Percentiles rank a stretch among this genome's conserved stretches.
Evolutionary conservation across 1,284 basidiomycete genomes (phyloP).

Genomic region (Ustilago bromivora): DNA sequence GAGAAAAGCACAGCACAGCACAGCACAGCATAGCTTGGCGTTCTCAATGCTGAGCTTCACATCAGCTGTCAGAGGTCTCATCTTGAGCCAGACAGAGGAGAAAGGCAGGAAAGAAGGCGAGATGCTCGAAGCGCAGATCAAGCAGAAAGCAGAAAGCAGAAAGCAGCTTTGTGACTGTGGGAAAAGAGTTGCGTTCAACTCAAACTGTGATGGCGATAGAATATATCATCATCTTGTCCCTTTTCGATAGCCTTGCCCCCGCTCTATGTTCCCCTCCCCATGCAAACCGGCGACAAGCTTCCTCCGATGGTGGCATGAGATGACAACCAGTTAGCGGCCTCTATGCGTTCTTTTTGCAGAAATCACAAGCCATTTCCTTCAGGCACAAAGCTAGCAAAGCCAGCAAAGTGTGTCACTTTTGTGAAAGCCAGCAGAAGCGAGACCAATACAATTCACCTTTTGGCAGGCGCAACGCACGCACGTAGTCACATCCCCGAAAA

Average conservation of each 20-base stretch:
- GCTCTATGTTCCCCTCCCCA: neutral
- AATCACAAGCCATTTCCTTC: neutral
- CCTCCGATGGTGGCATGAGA: neutral
- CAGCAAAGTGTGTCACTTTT: conserved; percentile 11
- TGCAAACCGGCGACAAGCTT: neutral
- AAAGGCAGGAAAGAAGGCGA: neutral
- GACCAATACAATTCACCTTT: neutral
- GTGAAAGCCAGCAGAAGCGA: conserved; percentile 3
- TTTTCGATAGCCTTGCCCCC: too few relatives aligned
- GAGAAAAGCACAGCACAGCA: too few relatives aligned
- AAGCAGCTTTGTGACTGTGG: neutral
- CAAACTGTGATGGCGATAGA: neutral
- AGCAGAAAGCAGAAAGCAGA: neutral
- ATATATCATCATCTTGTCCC: too few relatives aligned
- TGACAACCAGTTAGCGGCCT: neutral
- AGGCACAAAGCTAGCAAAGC: neutral
- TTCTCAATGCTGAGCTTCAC: too few relatives aligned
- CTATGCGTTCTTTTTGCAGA: neutral
- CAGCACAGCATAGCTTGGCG: too few relatives aligned
- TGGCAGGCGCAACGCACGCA: neutral
- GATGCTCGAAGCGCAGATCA: neutral
- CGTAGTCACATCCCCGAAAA: neutral
- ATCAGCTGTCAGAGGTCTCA: neutral
- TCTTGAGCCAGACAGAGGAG: neutral
- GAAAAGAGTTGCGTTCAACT: neutral